These are phyloP conservation scores for Torulaspora globosa DNA, from an alignment of 1,139 yeast genomes.

Conservation along the genomic window DNA sequence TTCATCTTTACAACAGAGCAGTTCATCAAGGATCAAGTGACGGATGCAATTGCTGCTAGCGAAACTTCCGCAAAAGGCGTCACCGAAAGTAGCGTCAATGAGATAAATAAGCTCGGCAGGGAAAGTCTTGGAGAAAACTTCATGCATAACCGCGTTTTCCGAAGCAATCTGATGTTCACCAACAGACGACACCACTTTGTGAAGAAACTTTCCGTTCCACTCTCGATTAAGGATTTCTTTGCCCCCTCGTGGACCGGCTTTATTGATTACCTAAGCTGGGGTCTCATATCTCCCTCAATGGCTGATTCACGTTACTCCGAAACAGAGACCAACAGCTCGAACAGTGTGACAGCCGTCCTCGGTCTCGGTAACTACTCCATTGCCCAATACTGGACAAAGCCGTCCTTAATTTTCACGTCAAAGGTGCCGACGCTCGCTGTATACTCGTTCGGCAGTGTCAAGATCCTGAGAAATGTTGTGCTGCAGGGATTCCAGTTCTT, in stretches of 20 bases:
- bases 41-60: slow-evolving; percentile 57
- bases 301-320: slow-evolving; percentile 3
- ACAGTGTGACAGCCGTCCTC: slow-evolving; percentile 14
- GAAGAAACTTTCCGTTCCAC: slow-evolving; percentile 54
- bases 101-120: slow-evolving; percentile 63
- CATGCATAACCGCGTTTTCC: slow-evolving; percentile 62
- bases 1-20: slow-evolving; percentile 70
- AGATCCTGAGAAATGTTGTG: slow-evolving; percentile 32
- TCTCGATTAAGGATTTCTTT: slow-evolving; percentile 66
- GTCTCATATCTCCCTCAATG: slow-evolving; percentile 16
- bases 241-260: slow-evolving; percentile 69
- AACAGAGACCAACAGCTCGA: slow-evolving; percentile 1
- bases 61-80: slow-evolving; percentile 64
- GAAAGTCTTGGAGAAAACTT: slow-evolving; percentile 54
- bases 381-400: slow-evolving; percentile 32
- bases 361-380: slow-evolving; percentile 29
- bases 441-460: slow-evolving; percentile 38
- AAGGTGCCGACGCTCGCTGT: slow-evolving; percentile 35
- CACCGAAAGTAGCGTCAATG: slow-evolving; percentile 58
- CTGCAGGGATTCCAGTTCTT: slow-evolving; percentile 38
- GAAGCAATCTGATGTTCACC: slow-evolving; percentile 79
- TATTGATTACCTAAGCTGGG: slow-evolving; percentile 34
- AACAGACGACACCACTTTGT: slow-evolving; percentile 62
- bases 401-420: slow-evolving; percentile 36
- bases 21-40: slow-evolving; percentile 59